Evolutionary conservation across 23 red algal species (phyloP), one percentile per base, ranked within the genome.

Genomic region (Gracilaria gracilis): DNA sequence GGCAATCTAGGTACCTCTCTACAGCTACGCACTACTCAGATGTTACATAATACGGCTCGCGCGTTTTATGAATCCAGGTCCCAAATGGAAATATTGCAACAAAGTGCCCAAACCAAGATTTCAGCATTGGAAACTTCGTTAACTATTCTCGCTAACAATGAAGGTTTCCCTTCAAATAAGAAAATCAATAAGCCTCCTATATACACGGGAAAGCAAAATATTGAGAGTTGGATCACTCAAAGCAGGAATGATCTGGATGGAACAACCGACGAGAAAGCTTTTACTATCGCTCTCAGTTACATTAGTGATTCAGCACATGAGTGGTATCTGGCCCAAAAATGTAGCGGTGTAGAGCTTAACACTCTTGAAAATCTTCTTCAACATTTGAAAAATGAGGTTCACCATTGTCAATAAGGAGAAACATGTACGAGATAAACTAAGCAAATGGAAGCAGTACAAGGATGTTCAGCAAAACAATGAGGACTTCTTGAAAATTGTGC

Each of bases 351-450:
- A 6, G 49, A 67, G 24, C 32, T 62, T n/a, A 15, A 59, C 15
- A 39, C 80, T 12, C 27, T 61, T 28, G 61, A 83, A 2, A 5
- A 83, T 16, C 49, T 83, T 8, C 37, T 46, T 15, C 20, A 46
- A 15, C 47, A 17, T 40, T 4, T 83, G 33, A 0, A 65, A 0
- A 67, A 59, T n/a, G 11, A 36, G 48, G 24, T 59, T 33, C 42
- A 65, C 9, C 20, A 83, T 16, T 33, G 61, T 83, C 37, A 65
- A 83, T 29, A 83, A 83, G 20, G 80, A 83, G 27, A 83, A 83
- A 83, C 32, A 37, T 61, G 0, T 57, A 6, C n/a, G 80, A 35
- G 35, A 83, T 33, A 83, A 83, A 62, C 57, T 83, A 0, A 65
- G 33, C n/a, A 42, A 65, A 25, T 83, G 57, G 57, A 83, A 62